phyloP scores from a whole-genome alignment of 805 yeast genomes.

The Teunomyces gatunensis region DNA sequence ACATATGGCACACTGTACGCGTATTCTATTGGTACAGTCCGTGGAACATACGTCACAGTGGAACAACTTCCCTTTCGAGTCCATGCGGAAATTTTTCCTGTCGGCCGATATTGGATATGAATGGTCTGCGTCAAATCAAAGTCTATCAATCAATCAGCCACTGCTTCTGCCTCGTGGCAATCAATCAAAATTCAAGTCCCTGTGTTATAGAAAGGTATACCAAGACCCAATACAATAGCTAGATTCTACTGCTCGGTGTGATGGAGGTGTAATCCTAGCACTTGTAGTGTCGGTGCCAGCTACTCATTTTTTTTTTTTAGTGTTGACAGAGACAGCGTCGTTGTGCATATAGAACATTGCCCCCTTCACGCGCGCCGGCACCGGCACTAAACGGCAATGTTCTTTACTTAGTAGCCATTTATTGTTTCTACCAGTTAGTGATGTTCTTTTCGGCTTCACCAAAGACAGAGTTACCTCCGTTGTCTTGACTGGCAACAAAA shows the following conservation, averaged over 20 bases:
- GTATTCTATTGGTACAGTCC: constrained; percentile 88
- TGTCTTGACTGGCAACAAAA: constrained; percentile 33
- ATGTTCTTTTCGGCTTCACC: constrained; percentile 91
- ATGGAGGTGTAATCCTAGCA: background rate
- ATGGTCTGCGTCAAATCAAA: background rate
- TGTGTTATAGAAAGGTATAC: background rate
- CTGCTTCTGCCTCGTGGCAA: background rate
- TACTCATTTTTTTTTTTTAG: background rate
- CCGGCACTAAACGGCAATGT: too few relatives aligned
- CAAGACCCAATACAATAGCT: background rate
- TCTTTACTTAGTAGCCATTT: too few relatives aligned
- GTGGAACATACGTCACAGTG: constrained; percentile 97
- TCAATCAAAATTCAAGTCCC: constrained; percentile 1
- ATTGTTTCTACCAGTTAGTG: constrained; percentile 70
- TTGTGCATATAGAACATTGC: background rate
- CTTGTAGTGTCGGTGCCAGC: constrained; percentile 1
- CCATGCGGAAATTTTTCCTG: constrained; percentile 24
- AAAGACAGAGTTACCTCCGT: constrained; percentile 64
- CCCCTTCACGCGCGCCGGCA: background rate
- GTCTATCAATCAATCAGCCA: background rate
- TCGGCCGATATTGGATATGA: background rate
- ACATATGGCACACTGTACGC: constrained; percentile 90
- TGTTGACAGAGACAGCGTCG: background rate
- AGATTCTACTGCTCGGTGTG: background rate
- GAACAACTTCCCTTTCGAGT: constrained; percentile 43